Evolutionary conservation across 306 rosid species (phyloP).

Genomic region (Castanopsis chinensis): DNA sequence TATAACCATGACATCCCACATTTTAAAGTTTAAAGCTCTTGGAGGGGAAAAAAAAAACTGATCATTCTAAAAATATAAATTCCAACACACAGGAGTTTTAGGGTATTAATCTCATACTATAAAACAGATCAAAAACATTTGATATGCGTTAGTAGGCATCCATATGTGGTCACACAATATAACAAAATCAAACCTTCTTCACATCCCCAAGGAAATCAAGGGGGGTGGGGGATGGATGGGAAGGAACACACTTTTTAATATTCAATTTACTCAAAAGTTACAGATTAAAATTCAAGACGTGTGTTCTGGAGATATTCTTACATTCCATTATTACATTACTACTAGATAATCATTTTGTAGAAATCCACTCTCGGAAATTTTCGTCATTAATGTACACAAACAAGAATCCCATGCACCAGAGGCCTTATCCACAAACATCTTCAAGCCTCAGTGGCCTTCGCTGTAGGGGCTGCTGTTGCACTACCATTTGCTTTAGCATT

Average conservation of each 20-base stretch:
- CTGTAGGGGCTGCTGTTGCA: conserved; percentile 30
- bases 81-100: too few relatives aligned
- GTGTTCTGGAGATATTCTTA: neutral
- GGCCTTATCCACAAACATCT: neutral
- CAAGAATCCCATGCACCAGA: too few relatives aligned
- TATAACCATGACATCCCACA: too few relatives aligned
- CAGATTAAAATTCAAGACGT: too few relatives aligned
- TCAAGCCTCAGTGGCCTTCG: conserved; percentile 42
- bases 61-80: too few relatives aligned
- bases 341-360: neutral
- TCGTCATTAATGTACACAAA: conserved; percentile 19
- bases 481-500: neutral
- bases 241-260: too few relatives aligned
- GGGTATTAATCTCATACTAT: neutral
- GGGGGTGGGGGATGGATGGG: too few relatives aligned
- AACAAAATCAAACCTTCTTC: neutral
- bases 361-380: neutral
- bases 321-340: neutral
- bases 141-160: neutral
- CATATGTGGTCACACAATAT: neutral
- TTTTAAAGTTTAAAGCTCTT: too few relatives aligned
- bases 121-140: neutral
- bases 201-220: neutral
- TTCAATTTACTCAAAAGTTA: neutral
- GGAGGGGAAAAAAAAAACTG: too few relatives aligned